phyloP scores from a whole-genome alignment of 2,329 filamentous ascomycete genomes.

The Rutstroemia sp. region DNA sequence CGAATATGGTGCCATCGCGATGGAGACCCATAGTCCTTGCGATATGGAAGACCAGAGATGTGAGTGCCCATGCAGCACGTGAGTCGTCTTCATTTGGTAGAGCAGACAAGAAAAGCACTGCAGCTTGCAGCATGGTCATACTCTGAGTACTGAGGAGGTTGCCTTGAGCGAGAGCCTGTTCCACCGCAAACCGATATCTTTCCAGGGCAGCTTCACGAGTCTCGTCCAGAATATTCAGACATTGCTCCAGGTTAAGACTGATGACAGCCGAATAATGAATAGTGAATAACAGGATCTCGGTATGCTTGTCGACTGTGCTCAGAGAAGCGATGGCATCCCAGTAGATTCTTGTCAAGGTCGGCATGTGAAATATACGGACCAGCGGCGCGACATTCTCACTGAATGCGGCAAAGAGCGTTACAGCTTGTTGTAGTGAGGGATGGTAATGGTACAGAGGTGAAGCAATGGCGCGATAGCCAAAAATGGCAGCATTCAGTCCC shows the following conservation, averaged over 20 bases:
- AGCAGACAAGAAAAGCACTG: slow-evolving; percentile 57
- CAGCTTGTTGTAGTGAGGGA: neutral
- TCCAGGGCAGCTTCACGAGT: neutral
- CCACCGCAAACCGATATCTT: neutral
- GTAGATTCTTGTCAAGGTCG: neutral
- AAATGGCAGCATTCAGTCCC: neutral
- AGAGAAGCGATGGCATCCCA: neutral
- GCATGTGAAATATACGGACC: neutral
- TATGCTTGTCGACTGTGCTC: slow-evolving; percentile 13
- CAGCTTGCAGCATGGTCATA: slow-evolving; percentile 48
- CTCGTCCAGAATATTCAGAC: slow-evolving; percentile 38
- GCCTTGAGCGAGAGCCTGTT: slow-evolving; percentile 54
- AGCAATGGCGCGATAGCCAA: neutral
- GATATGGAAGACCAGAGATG: slow-evolving; percentile 41
- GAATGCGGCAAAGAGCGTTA: neutral
- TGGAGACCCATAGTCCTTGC: slow-evolving; percentile 42
- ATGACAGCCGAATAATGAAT: slow-evolving; percentile 53
- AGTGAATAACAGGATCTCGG: slow-evolving; percentile 63
- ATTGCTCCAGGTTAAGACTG: slow-evolving; percentile 50
- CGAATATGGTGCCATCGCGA: slow-evolving; percentile 30
- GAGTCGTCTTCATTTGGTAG: slow-evolving; percentile 27
- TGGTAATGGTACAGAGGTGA: neutral
- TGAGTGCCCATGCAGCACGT: slow-evolving; percentile 41
- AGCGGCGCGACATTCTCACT: neutral
- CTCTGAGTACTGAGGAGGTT: slow-evolving; percentile 53